Evolutionary conservation across 306 rosid genomes (phyloP).

Genomic region (Medicago truncatula): MtrunA17r5.0-ANR NC_053042.1:55325501-55326000

Average conservation of each 20-base stretch:
- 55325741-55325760: slow-evolving; percentile 36
- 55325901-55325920: slow-evolving; percentile 32
- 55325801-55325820: slow-evolving; percentile 28
- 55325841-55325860: slow-evolving; percentile 32
- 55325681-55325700: slow-evolving; percentile 12
- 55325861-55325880: slow-evolving; percentile 39
- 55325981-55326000: neutral
- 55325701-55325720: slow-evolving; percentile 46
- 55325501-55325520: slow-evolving; percentile 16
- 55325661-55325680: slow-evolving; percentile 23
- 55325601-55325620: slow-evolving; percentile 40
- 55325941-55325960: slow-evolving; percentile 19
- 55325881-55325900: slow-evolving; percentile 46
- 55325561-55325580: slow-evolving; percentile 40
- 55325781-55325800: slow-evolving; percentile 26
- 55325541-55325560: slow-evolving; percentile 46
- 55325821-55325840: slow-evolving; percentile 24
- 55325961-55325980: slow-evolving; percentile 35
- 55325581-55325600: slow-evolving; percentile 41
- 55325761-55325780: slow-evolving; percentile 31
- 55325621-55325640: slow-evolving; percentile 44
- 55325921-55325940: slow-evolving; percentile 42
- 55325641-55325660: slow-evolving; percentile 37
- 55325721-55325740: slow-evolving; percentile 37
- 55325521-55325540: slow-evolving; percentile 16